These are phyloP conservation scores for Elymus sibiricus DNA, from an alignment of 176 grass and related monocot species.

Conservation along the genomic window DNA sequence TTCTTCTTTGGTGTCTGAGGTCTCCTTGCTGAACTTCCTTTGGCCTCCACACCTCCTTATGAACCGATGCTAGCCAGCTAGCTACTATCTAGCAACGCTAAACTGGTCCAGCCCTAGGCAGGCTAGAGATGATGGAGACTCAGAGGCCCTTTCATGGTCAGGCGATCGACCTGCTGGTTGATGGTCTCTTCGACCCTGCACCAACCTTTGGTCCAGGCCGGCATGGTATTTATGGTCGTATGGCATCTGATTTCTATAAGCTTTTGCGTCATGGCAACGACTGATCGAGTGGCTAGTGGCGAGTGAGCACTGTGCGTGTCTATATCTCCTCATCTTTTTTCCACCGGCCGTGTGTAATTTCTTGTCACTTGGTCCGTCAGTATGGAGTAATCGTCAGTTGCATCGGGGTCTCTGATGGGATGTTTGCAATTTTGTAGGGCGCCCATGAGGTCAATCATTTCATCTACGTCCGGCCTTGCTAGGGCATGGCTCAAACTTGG, in stretches of 20 bases:
- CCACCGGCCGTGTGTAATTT: slow-evolving; percentile 46
- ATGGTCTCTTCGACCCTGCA: slow-evolving; percentile 32
- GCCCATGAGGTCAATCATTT: slow-evolving; percentile 24
- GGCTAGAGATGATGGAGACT: slow-evolving; percentile 32
- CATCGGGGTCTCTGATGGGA: slow-evolving; percentile 27
- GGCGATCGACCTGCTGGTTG: slow-evolving; percentile 6
- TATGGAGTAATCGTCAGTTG: slow-evolving; percentile 6
- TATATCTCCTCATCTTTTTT: slow-evolving; percentile 36
- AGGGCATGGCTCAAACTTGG: slow-evolving; percentile 43
- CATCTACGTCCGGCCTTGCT: slow-evolving; percentile 24
- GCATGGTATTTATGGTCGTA: slow-evolving; percentile 44
- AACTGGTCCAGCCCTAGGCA: slow-evolving; percentile 32
- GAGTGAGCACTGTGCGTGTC: slow-evolving; percentile 2
- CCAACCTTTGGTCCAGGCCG: slow-evolving; percentile 25
- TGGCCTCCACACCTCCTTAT: slow-evolving; percentile 12
- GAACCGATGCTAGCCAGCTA: slow-evolving; percentile 20
- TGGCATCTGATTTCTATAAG: slow-evolving; percentile 42
- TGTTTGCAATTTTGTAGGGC: slow-evolving; percentile 18
- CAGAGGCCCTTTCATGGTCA: slow-evolving; percentile 20
- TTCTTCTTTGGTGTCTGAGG: background rate
- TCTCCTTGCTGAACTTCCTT: background rate
- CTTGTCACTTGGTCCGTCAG: background rate
- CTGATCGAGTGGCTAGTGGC: background rate
- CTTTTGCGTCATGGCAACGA: slow-evolving; percentile 37
- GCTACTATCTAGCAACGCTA: background rate